phyloP scores from a whole-genome alignment of 2,329 filamentous ascomycete species.

The Penicillium sp. region DNA sequence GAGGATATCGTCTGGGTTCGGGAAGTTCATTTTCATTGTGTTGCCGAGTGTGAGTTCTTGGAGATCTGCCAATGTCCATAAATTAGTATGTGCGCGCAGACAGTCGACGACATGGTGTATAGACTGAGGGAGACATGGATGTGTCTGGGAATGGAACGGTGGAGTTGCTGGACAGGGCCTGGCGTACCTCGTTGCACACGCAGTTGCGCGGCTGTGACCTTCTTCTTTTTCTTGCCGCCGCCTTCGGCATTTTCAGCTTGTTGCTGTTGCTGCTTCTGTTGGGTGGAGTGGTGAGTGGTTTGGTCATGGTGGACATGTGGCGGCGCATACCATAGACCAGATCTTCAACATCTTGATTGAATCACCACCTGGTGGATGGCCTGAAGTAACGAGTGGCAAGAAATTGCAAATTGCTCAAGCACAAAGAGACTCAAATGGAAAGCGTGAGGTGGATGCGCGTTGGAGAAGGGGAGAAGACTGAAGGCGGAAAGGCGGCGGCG shows the following conservation, averaged over 20 bases:
- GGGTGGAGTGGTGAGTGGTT: conserved; percentile 16
- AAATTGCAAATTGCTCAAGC: not conserved
- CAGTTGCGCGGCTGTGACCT: conserved; percentile 92
- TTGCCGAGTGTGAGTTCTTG: conserved; percentile 47
- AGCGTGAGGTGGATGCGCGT: not conserved
- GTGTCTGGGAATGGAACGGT: not conserved
- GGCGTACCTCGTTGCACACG: conserved; percentile 85
- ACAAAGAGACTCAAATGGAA: not conserved
- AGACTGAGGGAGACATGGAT: not conserved
- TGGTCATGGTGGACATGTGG: not conserved
- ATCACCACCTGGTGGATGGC: conserved; percentile 16
- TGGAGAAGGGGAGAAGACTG: conserved; percentile 3
- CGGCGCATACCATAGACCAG: conserved; percentile 81
- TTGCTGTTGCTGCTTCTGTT: conserved; percentile 72
- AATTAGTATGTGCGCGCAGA: not conserved
- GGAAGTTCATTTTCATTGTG: conserved; percentile 55
- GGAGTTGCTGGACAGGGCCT: not conserved
- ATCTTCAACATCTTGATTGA: conserved; percentile 85
- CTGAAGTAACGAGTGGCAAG: not conserved
- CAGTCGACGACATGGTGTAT: too few species aligned
- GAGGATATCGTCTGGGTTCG: conserved; percentile 54
- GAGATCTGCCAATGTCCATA: conserved; percentile 36
- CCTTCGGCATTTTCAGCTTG: conserved; percentile 91
- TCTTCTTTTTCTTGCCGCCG: conserved; percentile 85
- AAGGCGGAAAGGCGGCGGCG: not conserved